Evolutionary conservation across 768 basidiomycete genomes (phyloP).

Genomic region (Tricholoma saponaceum): DNA sequence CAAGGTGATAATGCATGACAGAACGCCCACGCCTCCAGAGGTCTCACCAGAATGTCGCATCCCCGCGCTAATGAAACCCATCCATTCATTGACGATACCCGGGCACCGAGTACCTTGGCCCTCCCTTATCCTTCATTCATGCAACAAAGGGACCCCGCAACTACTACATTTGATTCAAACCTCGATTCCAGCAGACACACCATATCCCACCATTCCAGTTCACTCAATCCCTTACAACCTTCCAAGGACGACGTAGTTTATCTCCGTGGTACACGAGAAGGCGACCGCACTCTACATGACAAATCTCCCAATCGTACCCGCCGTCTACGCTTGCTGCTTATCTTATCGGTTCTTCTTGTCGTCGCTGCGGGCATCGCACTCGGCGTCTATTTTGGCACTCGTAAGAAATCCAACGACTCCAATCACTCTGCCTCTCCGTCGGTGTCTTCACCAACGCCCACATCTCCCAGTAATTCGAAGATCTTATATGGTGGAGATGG

Average conservation of each 20-base stretch:
- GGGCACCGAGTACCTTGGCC: background rate
- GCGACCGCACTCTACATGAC: background rate
- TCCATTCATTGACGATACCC: background rate
- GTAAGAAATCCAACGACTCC: background rate
- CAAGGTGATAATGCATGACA: too few relatives aligned
- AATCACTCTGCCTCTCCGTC: background rate
- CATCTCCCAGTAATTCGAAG: too few relatives aligned
- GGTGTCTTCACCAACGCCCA: background rate
- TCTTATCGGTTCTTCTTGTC: background rate
- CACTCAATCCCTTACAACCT: background rate
- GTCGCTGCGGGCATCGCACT: background rate
- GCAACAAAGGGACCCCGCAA: background rate
- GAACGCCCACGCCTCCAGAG: too few relatives aligned
- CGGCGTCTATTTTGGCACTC: background rate
- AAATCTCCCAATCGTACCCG: background rate
- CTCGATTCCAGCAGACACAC: background rate
- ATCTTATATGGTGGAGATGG: constrained; percentile 48
- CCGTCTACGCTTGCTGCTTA: background rate
- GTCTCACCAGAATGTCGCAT: too few relatives aligned
- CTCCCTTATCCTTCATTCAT: background rate
- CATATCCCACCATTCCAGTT: background rate
- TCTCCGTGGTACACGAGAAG: too few relatives aligned
- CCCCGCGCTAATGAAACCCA: background rate
- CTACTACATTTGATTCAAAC: background rate
- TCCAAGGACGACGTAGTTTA: too few relatives aligned